Evolutionary conservation across 129 eudicot species (phyloP), one percentile per base, ranked within the genome.

Genomic region (Deinandra increscens): DNA sequence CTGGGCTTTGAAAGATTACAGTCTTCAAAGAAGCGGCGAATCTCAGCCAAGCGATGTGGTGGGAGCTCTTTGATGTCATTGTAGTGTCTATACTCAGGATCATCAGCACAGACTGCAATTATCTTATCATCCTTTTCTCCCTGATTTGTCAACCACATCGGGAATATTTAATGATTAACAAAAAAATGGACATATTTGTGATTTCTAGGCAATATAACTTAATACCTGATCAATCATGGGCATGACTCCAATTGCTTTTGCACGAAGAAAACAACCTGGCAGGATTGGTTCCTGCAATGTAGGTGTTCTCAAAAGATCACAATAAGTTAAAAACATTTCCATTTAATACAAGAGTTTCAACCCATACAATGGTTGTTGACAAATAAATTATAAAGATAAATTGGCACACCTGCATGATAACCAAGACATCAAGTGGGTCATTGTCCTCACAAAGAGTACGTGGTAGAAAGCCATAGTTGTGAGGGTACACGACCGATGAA

Each of bases 31-130:
- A 93, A 93, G 71, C 98, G 98, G n/a, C 95, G 92, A 66, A 93
- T 93, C 68, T 93, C 98, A 59, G 96, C 95, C 89, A 93, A 63
- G 19, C 98, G 96, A 81, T 89, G 98, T 39, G 98, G 98, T 10
- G 98, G 89, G 55, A 89, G 92, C 74, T 93, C 91, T 56, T 87
- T 89, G 45, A 94, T 89, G 84, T 89, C 97, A 59, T 73, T 85
- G 80, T 77, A 94, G 84, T 85, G 87, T 29, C 81, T 75, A 53
- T 89, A 87, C 78, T 94, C 99, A 3, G 99, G 99, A 82, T 94
- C 99, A 82, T 94, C 99, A 69, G 99, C 99, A 79, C 99, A 94
- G 10, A 94, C 97, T 64, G 99, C 99, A 73, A 93, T 93, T n/a
- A 93, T 93, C 92, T 93, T 93, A 77, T 93, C 99, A 85, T 93